These are phyloP conservation scores for Penicillium palitans DNA, from an alignment of 2,329 filamentous ascomycete genomes.

Conservation along the genomic window DNA sequence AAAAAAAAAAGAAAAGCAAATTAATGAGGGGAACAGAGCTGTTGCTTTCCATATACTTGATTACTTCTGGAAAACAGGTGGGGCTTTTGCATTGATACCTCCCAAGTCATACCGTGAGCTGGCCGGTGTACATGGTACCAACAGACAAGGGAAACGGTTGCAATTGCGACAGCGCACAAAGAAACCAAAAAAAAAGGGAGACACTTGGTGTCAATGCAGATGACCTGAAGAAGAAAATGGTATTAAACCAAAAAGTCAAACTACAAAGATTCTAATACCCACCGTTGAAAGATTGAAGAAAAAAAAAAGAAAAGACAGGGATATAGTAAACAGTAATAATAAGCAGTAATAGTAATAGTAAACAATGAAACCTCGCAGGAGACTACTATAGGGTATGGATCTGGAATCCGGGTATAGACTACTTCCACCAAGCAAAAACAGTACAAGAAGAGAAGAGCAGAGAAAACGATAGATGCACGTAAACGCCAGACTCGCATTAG, in stretches of 20 bases:
- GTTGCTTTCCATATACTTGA: constrained; percentile 22
- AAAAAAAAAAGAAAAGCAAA: constrained; percentile 12
- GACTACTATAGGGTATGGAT: background rate
- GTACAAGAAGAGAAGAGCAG: background rate
- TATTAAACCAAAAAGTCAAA: background rate
- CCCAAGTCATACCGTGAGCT: constrained; percentile 18
- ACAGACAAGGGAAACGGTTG: constrained; percentile 6
- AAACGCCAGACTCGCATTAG: background rate
- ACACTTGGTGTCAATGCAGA: constrained; percentile 14
- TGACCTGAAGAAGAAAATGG: constrained; percentile 15
- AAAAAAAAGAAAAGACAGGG: background rate
- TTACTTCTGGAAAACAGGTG: constrained; percentile 29
- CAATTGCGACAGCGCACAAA: constrained; percentile 22
- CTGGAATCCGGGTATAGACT: constrained; percentile 1
- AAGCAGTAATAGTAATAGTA: background rate
- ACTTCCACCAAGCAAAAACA: background rate
- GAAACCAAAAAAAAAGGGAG: background rate
- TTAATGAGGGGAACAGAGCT: constrained; percentile 14
- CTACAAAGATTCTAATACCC: constrained; percentile 4
- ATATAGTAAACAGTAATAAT: background rate
- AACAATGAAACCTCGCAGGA: background rate
- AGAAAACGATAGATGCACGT: background rate
- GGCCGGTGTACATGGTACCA: constrained; percentile 12
- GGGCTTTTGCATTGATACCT: constrained; percentile 26
- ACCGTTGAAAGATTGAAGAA: background rate